Evolutionary conservation across 106 monocot species (phyloP).

Genomic region (Iris macrosiphon): DNA sequence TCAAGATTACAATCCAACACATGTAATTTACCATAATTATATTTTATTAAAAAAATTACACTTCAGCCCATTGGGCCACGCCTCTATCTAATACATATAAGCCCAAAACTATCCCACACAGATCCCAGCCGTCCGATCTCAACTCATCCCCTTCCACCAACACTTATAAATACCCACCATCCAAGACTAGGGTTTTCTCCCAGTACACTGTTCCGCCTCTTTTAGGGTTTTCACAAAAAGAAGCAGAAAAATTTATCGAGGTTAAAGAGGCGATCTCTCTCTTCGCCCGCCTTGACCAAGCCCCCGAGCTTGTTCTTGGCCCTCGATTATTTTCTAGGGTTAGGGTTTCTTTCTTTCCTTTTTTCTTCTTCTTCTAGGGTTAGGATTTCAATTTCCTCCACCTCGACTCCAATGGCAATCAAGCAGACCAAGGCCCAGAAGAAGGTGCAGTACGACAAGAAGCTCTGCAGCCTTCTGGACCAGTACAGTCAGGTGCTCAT

Average conservation of each 20-base stretch:
- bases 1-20: too few relatives aligned
- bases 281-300: conserved; percentile 38
- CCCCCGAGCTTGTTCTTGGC: conserved; percentile 25
- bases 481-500: conserved; percentile 74
- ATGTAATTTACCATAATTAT: too few relatives aligned
- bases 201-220: not conserved
- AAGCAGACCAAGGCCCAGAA: conserved; percentile 79
- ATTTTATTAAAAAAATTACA: too few relatives aligned
- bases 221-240: not conserved
- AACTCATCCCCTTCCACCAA: too few relatives aligned
- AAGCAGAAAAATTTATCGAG: not conserved
- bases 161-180: too few relatives aligned
- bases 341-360: not conserved
- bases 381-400: not conserved
- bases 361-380: not conserved
- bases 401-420: conserved; percentile 44
- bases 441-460: conserved; percentile 79
- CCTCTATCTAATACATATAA: too few relatives aligned
- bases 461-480: conserved; percentile 65
- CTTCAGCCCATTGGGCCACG: too few relatives aligned
- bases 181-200: conserved; percentile 5
- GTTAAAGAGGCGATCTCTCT: conserved; percentile 40
- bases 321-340: conserved; percentile 10
- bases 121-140: too few relatives aligned
- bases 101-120: too few relatives aligned